Percentiles rank a stretch among this genome's conserved stretches.
Evolutionary conservation across 495 filamentous ascomycete species (phyloP).

Genomic region (Neurospora tetrasperma): DNA sequence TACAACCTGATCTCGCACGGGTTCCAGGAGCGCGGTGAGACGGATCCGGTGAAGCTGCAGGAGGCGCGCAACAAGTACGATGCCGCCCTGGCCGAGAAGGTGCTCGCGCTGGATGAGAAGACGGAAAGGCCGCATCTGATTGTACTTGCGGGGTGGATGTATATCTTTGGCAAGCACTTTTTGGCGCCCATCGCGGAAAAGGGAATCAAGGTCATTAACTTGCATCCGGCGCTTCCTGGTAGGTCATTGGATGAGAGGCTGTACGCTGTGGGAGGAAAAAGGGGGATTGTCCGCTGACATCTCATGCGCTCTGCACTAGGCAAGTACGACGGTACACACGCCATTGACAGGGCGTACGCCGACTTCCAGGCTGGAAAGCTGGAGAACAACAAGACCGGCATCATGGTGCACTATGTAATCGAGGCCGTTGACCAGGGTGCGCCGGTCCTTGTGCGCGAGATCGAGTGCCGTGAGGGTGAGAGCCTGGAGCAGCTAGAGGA

Average conservation of each 20-base stretch:
- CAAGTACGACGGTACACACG: slow-evolving; percentile 66
- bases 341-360: slow-evolving; percentile 68
- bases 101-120: slow-evolving; percentile 44
- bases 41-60: slow-evolving; percentile 43
- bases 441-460: slow-evolving; percentile 61
- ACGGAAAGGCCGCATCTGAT: slow-evolving; percentile 51
- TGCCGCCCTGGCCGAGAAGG: slow-evolving; percentile 61
- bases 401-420: slow-evolving; percentile 93
- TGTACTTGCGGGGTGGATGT: slow-evolving; percentile 62
- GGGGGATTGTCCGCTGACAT: not conserved
- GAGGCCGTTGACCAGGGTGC: slow-evolving; percentile 72
- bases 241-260: not conserved
- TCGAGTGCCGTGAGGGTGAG: slow-evolving; percentile 59
- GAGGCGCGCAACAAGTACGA: slow-evolving; percentile 63
- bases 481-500: slow-evolving; percentile 54
- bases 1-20: slow-evolving; percentile 68
- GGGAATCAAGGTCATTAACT: slow-evolving; percentile 65
- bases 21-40: slow-evolving; percentile 44
- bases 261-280: not conserved
- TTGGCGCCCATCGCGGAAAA: slow-evolving; percentile 53
- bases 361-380: slow-evolving; percentile 64
- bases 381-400: slow-evolving; percentile 58
- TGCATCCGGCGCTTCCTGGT: slow-evolving; percentile 69
- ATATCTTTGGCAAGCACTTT: slow-evolving; percentile 37
- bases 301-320: slow-evolving; percentile 21